A percentile compares a stretch with the other conserved stretches of the same genome.
These are phyloP conservation scores for Cyclotella choctawhatcheeana DNA, from an alignment of 108 stramenopile species.

Conservation along the genomic window DNA sequence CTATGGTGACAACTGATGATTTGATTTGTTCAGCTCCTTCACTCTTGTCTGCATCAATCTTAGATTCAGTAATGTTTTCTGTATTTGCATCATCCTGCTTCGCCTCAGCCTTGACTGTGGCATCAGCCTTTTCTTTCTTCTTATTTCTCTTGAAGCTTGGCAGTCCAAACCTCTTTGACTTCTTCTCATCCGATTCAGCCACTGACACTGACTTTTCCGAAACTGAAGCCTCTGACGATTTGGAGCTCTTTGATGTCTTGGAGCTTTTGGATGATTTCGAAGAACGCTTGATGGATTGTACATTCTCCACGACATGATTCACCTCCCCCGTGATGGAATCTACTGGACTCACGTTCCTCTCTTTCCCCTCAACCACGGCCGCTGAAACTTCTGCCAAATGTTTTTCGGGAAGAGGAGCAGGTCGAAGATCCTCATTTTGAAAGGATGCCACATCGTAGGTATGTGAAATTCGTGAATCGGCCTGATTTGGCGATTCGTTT, in stretches of 20 bases:
- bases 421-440: conserved; percentile 2
- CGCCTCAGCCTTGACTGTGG: too few relatives aligned
- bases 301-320: background rate
- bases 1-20: background rate
- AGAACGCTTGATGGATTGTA: too few relatives aligned
- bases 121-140: too few relatives aligned
- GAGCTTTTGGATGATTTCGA: background rate
- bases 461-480: conserved; percentile 10
- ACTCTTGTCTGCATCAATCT: too few relatives aligned
- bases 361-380: background rate
- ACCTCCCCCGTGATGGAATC: conserved; percentile 9
- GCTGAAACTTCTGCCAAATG: background rate
- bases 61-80: background rate
- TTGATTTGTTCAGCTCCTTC: background rate
- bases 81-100: background rate
- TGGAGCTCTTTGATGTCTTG: conserved; percentile 1
- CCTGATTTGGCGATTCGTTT: background rate
- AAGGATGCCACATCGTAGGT: conserved; percentile 12
- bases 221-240: background rate
- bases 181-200: background rate
- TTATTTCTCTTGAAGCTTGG: conserved; percentile 7
- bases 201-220: background rate
- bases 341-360: background rate
- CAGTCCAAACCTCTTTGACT: conserved; percentile 3
- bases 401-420: background rate